phyloP scores from a whole-genome alignment of 2,329 filamentous ascomycete genomes.

The Aspergillus sp. region DNA sequence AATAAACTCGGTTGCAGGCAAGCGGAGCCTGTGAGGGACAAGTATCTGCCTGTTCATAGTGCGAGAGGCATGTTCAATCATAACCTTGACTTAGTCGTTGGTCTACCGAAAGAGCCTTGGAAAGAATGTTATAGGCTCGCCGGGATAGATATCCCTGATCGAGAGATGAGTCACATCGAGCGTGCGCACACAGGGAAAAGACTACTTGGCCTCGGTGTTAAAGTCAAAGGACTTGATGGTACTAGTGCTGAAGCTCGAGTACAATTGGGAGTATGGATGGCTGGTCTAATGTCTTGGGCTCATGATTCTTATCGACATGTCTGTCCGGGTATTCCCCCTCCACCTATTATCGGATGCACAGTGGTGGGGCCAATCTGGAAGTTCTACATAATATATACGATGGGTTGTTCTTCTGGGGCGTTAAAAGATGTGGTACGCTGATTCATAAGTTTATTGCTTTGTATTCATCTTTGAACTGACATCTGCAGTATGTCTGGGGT shows the following conservation, averaged over 20 bases:
- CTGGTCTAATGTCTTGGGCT: constrained; percentile 9
- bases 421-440: neutral
- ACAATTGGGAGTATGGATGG: constrained; percentile 13
- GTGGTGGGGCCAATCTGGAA: constrained; percentile 6
- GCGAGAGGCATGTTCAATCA: constrained; percentile 1
- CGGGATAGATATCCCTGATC: neutral
- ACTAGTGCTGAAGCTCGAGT: constrained; percentile 8
- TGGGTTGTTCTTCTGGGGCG: neutral
- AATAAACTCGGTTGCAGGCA: neutral
- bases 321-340: neutral
- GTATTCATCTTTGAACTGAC: neutral
- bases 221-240: constrained; percentile 9
- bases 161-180: constrained; percentile 5
- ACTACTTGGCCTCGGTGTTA: constrained; percentile 6
- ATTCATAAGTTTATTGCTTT: neutral
- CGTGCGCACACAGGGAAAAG: constrained; percentile 11
- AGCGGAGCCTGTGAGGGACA: neutral
- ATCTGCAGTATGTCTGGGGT: neutral
- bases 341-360: constrained; percentile 12
- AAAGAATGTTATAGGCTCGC: neutral
- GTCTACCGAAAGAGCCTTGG: constrained; percentile 6
- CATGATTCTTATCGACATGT: too few relatives aligned
- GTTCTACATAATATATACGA: constrained; percentile 9
- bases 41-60: constrained; percentile 9
- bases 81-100: constrained; percentile 9